Conservation (phyloP, 768 basidiomycete genomes). For the Trametes coccinea region DNA sequence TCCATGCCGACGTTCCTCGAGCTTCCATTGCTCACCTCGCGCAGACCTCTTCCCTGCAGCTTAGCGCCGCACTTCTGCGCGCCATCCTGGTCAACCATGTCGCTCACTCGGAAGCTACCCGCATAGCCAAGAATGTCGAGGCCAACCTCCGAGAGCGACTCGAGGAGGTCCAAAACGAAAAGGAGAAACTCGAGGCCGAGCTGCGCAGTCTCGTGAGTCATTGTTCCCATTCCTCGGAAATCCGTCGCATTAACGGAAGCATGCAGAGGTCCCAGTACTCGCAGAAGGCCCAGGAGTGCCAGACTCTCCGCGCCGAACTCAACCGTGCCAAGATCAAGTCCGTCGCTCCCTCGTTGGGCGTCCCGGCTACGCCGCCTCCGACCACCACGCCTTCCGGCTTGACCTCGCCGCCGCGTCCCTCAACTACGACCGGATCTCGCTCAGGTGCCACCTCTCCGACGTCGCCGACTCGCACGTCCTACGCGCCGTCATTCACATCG, state of each 20-base stretch:
- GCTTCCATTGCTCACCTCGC: conserved; percentile 9
- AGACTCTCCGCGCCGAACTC: conserved; percentile 65
- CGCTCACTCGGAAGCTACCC: conserved; percentile 76
- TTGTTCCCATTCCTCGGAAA: background rate
- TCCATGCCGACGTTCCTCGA: background rate
- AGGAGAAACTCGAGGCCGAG: conserved; percentile 66
- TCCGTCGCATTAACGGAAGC: conserved; percentile 14
- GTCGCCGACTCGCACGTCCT: conserved; percentile 31
- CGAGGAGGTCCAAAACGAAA: conserved; percentile 60
- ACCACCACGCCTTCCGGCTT: conserved; percentile 20
- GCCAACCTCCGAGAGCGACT: conserved; percentile 61
- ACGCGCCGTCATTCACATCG: conserved; percentile 47
- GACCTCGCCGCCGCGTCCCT: conserved; percentile 29
- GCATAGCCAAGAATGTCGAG: conserved; percentile 64
- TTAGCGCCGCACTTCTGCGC: conserved; percentile 77
- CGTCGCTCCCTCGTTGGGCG: conserved; percentile 35
- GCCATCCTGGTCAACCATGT: conserved; percentile 83
- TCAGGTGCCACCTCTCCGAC: conserved; percentile 33
- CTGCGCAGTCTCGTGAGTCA: conserved; percentile 61
- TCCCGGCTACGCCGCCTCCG: conserved; percentile 33
- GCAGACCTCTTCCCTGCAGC: conserved; percentile 65
- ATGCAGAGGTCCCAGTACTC: conserved; percentile 58
- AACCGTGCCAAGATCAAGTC: conserved; percentile 55
- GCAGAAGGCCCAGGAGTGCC: conserved; percentile 72
- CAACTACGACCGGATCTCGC: conserved; percentile 26